Evolutionary conservation across 495 filamentous ascomycete genomes (phyloP), one percentile per base, ranked within the genome.

Genomic region (Penicillium riverlandense): DNA sequence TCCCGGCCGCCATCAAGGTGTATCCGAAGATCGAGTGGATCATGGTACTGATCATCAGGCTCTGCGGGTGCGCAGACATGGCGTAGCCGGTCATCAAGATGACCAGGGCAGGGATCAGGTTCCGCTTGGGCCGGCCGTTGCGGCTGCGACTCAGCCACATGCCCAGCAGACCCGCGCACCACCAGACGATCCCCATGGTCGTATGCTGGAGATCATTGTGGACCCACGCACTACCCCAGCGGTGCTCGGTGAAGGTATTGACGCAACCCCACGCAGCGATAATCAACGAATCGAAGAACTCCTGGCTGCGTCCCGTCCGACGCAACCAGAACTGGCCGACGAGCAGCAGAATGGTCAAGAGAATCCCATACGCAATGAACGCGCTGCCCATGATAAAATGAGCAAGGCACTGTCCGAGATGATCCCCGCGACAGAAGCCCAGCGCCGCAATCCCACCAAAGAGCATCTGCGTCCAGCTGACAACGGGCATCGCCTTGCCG

Each of bases 331-430:
- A 62, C 66, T 96, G 94, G 12, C 92, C 92, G 30, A 90, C 86
- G 9, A 96, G 72, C 28, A 97, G 75, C 11, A 97, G 67, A 36
- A 96, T 84, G 2, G 87, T 90, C 49, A 98, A 73, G 38, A 91
- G 57, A 38, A 96, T 85, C 12, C 88, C 92, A 57, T 97, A 97
- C 37, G 76, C 92, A 49, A 98, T 95, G 63, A 98, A 97, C 2
- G 91, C 90, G 46, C 84, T 85, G 13, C 92, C 92, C 94, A 98
- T 97, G 59, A 97, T 97, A 58, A 97, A 97, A 63, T 98, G 92
- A 29, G 92, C 94, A 27, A 88, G 66, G 66, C 92, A 98, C 67
- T 98, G 94, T 6, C 91, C 90, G 12, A 88, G 55, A 60, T 97
- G 92, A 40, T 97, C 92, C 16, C 72, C 90, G 41, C 84, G 83